Conservation (phyloP, 495 filamentous ascomycete species). For the Annulohypoxylon nitens region DNA sequence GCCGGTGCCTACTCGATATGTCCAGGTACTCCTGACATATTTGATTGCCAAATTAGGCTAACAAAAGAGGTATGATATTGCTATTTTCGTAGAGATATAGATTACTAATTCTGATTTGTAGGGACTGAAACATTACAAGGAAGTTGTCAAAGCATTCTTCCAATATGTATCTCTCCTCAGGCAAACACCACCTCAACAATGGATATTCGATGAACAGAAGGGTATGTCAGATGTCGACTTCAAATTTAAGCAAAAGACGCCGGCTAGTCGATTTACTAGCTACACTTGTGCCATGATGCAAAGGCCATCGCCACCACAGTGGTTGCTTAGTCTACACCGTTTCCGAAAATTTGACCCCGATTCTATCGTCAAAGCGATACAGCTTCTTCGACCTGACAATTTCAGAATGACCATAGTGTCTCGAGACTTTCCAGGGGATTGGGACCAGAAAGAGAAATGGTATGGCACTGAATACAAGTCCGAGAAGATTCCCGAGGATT, state of each 20-base stretch:
- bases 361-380: conserved; percentile 79
- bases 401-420: conserved; percentile 86
- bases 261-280: conserved; percentile 88
- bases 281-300: conserved; percentile 88
- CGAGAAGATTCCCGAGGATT: conserved; percentile 83
- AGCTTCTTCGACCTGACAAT: conserved; percentile 86
- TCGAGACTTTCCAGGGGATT: conserved; percentile 84
- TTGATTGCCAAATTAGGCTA: conserved; percentile 81
- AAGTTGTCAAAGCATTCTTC: conserved; percentile 89
- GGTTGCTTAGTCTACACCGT: conserved; percentile 81
- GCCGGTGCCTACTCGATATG: conserved; percentile 83
- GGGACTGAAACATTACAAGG: conserved; percentile 81
- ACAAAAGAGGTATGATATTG: conserved; percentile 77
- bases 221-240: conserved; percentile 93
- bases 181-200: conserved; percentile 84
- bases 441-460: conserved; percentile 93
- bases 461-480: conserved; percentile 95
- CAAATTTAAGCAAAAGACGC: conserved; percentile 91
- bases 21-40: conserved; percentile 83
- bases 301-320: conserved; percentile 84
- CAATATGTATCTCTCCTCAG: conserved; percentile 92
- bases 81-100: not conserved
- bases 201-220: conserved; percentile 94
- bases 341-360: conserved; percentile 83
- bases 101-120: conserved; percentile 41